Evolutionary conservation across 768 basidiomycete species (phyloP).

Genomic region (Udeniomyces megalosporus): DNA sequence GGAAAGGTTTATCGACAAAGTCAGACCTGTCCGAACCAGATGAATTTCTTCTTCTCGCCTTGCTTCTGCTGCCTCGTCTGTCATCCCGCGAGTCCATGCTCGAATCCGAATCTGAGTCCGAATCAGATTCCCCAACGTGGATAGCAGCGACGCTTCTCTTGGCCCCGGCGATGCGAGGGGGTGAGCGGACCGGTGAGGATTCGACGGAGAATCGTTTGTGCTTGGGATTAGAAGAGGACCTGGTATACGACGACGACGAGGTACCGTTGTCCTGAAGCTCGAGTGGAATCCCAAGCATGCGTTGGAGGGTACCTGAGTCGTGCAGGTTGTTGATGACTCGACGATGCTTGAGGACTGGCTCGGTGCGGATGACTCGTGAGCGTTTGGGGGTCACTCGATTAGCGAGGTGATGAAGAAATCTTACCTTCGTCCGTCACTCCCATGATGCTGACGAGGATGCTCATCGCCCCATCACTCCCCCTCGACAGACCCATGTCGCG

Average conservation of each 20-base stretch:
- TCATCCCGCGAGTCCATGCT: not conserved
- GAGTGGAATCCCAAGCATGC: constrained; percentile 37
- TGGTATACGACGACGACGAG: not conserved
- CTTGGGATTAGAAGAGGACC: not conserved
- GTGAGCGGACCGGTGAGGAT: not conserved
- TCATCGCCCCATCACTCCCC: constrained; percentile 40
- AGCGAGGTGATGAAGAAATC: not conserved
- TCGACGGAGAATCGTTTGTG: constrained; percentile 1
- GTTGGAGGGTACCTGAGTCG: constrained; percentile 43
- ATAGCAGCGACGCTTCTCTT: constrained; percentile 6
- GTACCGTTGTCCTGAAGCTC: constrained; percentile 16
- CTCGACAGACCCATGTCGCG: constrained; percentile 26
- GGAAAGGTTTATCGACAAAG: constrained; percentile 9
- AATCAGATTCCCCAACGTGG: constrained; percentile 3
- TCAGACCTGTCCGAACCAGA: constrained; percentile 1
- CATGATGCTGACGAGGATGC: constrained; percentile 62
- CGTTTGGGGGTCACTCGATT: too few relatives aligned
- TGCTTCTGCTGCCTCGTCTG: not conserved
- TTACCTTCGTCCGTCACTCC: constrained; percentile 68
- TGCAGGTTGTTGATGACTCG: constrained; percentile 53
- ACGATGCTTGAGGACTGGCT: constrained; percentile 58
- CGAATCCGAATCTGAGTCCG: not conserved
- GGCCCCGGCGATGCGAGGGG: not conserved
- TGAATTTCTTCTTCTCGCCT: not conserved
- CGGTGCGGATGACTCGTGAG: not conserved